Evolutionary conservation across 495 filamentous ascomycete genomes (phyloP), one percentile per base, ranked within the genome.

Genomic region (Aspergillus olivimuriae): DNA sequence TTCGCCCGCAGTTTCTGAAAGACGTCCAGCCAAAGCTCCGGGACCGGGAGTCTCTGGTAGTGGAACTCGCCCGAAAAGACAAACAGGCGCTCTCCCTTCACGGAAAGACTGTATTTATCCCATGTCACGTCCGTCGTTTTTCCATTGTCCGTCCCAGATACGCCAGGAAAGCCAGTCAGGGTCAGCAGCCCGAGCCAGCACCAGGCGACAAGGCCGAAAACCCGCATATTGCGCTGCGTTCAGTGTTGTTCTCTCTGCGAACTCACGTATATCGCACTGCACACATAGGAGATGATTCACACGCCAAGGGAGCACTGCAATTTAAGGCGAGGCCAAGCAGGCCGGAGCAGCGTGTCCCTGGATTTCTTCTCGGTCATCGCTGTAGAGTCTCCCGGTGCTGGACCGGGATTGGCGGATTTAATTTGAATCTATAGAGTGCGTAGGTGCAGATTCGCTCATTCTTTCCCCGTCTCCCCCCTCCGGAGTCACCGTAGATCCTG

Each of bases 1-100:
- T 70, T 70, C 2, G 80, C 75, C 46, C 76, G 74, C 33, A 82
- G 58, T 51, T 84, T 84, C 49, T 83, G 65, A 9, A 82, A 68
- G n/a, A 82, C 58, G 56, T 83, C 78, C 4, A 70, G 55, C 77
- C 78, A 82, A 11, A 82, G 47, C 23, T 75, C 74, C 0, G 77
- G 80, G 3, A 78, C 75, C 0, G 77, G 77, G 8, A 78, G 60
- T 34, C 77, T 65, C 59, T 65, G 65, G 41, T 77, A 80, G 46
- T 81, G 76, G 16, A 81, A 74, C 55, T 82, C 77, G 11, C 74
- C 78, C 0, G 77, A 67, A 52, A 73, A 79, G 34, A 82, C 56
- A 41, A 74, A 78, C 7, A 81, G 50, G 15, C 80, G 55, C 47
- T 77, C 63, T 7, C 76, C 77, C 18, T 78, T 76, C 24, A 81